These are phyloP conservation scores for Centella asiatica DNA, from an alignment of 129 eudicot genomes.

Conservation along the genomic window DNA sequence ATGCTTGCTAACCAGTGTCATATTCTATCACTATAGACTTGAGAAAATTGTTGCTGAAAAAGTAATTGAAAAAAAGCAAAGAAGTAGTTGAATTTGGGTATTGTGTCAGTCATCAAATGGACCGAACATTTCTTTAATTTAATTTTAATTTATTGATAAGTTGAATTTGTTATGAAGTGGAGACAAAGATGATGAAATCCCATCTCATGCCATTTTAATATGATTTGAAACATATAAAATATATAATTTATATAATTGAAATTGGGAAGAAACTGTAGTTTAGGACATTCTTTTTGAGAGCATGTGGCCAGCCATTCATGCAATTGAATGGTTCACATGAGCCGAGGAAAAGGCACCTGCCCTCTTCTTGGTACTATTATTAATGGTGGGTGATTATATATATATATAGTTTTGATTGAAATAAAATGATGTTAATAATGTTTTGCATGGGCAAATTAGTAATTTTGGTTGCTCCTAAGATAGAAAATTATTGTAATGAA, in stretches of 20 bases:
- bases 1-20: conserved; percentile 2
- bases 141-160: too few relatives aligned
- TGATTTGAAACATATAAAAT: too few relatives aligned
- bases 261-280: neutral
- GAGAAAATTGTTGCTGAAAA: neutral
- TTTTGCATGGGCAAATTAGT: conserved; percentile 15
- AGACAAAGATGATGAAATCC: conserved; percentile 35
- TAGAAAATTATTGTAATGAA: neutral
- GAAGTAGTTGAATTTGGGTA: conserved; percentile 11
- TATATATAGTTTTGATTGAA: conserved; percentile 16
- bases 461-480: conserved; percentile 10
- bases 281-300: conserved; percentile 31
- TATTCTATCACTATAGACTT: conserved; percentile 8
- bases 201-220: too few relatives aligned
- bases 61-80: neutral
- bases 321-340: conserved; percentile 45
- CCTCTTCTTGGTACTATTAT: conserved; percentile 22
- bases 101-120: neutral
- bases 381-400: conserved; percentile 30
- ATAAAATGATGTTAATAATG: conserved; percentile 12
- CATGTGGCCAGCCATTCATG: conserved; percentile 56
- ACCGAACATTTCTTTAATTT: conserved; percentile 14
- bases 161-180: too few relatives aligned
- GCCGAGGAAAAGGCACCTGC: conserved; percentile 25
- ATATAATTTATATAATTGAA: conserved; percentile 1